Evolutionary conservation across 2,329 filamentous ascomycete genomes (phyloP), one percentile per base, ranked within the genome.

Genomic region (Trichoderma polysporum): DNA sequence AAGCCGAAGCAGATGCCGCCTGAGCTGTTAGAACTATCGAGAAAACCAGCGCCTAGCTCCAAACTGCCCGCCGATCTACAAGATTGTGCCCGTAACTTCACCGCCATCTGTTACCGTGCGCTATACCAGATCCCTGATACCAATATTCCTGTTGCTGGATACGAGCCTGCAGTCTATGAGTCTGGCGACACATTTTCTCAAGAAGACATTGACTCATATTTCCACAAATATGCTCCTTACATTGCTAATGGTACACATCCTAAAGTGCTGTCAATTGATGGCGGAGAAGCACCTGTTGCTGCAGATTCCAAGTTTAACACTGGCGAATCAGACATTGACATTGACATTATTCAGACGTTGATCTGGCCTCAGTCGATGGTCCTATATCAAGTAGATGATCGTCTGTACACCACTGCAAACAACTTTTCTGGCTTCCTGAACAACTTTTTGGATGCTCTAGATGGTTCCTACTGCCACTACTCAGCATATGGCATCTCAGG

Each of bases 321-420:
- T 13, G 83, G 82, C 33, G 85, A 87, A 74, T 83, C 83, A 1
- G 76, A 83, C 39, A 79, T 87, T 10, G 84, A 86, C 70, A 83
- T 85, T 64, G 73, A 81, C 65, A 77, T 82, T 29, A 75, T 78
- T 17, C 82, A 82, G 67, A 80, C 83, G 0, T 75, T 86, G 62
- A 80, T 85, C 71, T 85, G 81, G 74, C 84, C 84, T 1, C 83
- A 85, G 70, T 78, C 77, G n/a, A 75, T 81, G 0, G 79, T 81
- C 2, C 72, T 83, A 0, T 83, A 78, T 69, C 79, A 82, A 71
- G 80, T 81, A 0, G 83, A 85, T 63, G 83, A 84, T 73, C 74
- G 77, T 68, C 79, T 54, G 74, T 82, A 72, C 37, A 64, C 65
- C 10, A 83, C 83, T 69, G 83, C 81, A 45, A 69, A 68, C 62